Conservation (phyloP, 2,329 filamentous ascomycete genomes). For the Chrysoporthe cubensis region DNA sequence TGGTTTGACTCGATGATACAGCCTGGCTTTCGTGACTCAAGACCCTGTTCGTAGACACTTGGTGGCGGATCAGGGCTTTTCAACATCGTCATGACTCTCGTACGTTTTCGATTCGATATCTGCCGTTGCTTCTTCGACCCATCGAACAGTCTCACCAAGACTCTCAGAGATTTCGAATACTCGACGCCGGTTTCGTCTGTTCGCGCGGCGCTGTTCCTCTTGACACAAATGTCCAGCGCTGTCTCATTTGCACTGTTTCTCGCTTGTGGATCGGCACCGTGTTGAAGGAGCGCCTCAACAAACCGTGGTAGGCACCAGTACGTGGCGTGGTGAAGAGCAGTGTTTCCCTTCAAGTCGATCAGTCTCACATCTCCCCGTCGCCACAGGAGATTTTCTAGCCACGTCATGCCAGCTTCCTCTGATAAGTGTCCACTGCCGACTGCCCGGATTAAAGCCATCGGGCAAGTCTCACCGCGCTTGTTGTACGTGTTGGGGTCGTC, state of each 20-base stretch:
- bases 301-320: slow-evolving; percentile 10
- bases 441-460: slow-evolving; percentile 2
- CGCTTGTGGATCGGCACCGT: slow-evolving; percentile 1
- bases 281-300: slow-evolving; percentile 3
- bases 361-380: slow-evolving; percentile 4
- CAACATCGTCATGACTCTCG: slow-evolving; percentile 3
- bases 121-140: not conserved
- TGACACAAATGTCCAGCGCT: slow-evolving; percentile 6
- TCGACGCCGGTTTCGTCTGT: not conserved
- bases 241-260: slow-evolving; percentile 6
- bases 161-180: slow-evolving; percentile 6
- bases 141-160: slow-evolving; percentile 6
- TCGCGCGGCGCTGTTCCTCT: slow-evolving; percentile 5
- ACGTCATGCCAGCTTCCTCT: slow-evolving; percentile 5
- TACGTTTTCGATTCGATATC: not conserved
- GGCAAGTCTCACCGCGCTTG: slow-evolving; percentile 2
- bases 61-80: not conserved
- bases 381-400: slow-evolving; percentile 10
- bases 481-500: slow-evolving; percentile 10
- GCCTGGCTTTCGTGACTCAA: not conserved
- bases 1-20: not conserved
- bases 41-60: not conserved
- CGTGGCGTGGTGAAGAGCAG: slow-evolving; percentile 7
- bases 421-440: slow-evolving; percentile 1
- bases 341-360: slow-evolving; percentile 8